A percentile compares a stretch with the other conserved stretches of the same genome.
Conservation (phyloP, 176 grass and related monocot genomes). For the Cenchrus americanus region DNA sequence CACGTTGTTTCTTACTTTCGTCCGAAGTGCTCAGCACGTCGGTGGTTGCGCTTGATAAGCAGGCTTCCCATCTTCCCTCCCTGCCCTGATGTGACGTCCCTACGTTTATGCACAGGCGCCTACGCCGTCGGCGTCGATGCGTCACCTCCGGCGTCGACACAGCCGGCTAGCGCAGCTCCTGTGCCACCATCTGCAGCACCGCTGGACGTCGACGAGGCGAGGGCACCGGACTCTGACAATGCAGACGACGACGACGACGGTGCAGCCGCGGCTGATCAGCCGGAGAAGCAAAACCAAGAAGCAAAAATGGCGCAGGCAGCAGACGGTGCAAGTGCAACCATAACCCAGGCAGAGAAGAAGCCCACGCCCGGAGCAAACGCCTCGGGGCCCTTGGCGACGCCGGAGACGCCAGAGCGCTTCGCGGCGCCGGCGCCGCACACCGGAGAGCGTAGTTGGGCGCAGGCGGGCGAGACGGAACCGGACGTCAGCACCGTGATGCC, state of each 20-base stretch:
- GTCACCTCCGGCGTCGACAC: not conserved
- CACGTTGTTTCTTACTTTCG: not conserved
- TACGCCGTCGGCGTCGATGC: not conserved
- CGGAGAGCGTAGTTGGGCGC: not conserved
- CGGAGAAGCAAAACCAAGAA: not conserved
- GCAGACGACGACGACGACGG: not conserved
- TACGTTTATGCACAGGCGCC: conserved; percentile 39
- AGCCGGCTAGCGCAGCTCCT: not conserved
- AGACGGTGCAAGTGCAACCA: not conserved
- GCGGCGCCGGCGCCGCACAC: not conserved
- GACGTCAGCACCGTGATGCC: not conserved
- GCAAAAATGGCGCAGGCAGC: not conserved
- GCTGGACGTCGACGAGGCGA: not conserved
- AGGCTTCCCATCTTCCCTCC: not conserved
- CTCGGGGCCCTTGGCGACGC: not conserved
- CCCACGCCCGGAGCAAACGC: not conserved
- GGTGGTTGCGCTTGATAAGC: not conserved
- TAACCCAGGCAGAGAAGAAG: not conserved
- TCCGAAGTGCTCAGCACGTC: not conserved
- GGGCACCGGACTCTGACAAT: not conserved
- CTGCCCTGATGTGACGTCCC: conserved; percentile 4
- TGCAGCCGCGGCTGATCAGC: not conserved
- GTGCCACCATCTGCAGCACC: not conserved
- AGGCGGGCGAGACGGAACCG: not conserved
- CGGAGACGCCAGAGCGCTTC: conserved; percentile 23